A percentile compares a stretch with the other conserved stretches of the same genome.
These are phyloP conservation scores for Cydonia oblonga DNA, from an alignment of 331 rosid species.

Conservation along the genomic window DNA sequence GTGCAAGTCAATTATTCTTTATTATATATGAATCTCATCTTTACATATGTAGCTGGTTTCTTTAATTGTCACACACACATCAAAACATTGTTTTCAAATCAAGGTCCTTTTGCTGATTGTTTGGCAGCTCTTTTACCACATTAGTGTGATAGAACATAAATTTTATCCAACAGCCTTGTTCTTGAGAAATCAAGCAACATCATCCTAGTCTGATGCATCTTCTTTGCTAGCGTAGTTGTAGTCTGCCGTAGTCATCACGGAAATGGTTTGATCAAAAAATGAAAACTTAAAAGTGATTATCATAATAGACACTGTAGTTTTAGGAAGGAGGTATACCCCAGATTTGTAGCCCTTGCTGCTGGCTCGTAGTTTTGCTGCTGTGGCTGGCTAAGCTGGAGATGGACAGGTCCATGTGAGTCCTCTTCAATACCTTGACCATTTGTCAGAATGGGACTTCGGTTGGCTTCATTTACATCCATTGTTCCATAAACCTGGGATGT, in stretches of 20 bases:
- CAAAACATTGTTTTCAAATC: conserved; percentile 15
- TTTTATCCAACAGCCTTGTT: conserved; percentile 28
- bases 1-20: conserved; percentile 20
- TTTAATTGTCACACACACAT: conserved; percentile 31
- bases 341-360: conserved; percentile 35
- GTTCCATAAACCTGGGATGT: conserved; percentile 68
- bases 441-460: conserved; percentile 28
- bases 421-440: conserved; percentile 42
- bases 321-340: conserved; percentile 47
- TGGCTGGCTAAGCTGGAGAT: conserved; percentile 94
- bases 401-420: conserved; percentile 50
- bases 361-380: conserved; percentile 35
- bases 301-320: conserved; percentile 10
- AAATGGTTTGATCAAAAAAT: conserved; percentile 24
- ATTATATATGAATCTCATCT: conserved; percentile 16
- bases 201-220: conserved; percentile 15
- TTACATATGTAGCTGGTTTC: conserved; percentile 29
- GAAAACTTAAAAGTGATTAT: conserved; percentile 7
- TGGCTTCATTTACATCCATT: conserved; percentile 36
- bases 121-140: conserved; percentile 19
- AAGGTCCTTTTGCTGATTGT: conserved; percentile 14
- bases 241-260: conserved; percentile 47
- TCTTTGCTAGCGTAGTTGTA: conserved; percentile 39
- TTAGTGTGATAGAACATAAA: conserved; percentile 17
- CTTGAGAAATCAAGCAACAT: conserved; percentile 24